phyloP scores from a whole-genome alignment of 805 yeast species.

The Nakazawaea wyomingensis region DNA sequence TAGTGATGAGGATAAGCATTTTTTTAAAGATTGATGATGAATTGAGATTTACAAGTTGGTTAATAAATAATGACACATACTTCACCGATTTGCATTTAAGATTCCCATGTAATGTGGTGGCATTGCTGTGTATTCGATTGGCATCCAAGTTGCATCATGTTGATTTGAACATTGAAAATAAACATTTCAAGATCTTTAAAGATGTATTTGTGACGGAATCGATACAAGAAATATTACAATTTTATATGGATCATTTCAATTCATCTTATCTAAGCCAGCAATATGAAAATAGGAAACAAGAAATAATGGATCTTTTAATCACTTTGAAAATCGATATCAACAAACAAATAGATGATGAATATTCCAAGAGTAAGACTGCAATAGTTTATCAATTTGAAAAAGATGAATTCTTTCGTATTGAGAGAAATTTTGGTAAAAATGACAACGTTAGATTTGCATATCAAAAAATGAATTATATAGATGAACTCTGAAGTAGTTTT shows the following conservation, averaged over 20 bases:
- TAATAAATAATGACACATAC: slow-evolving; percentile 67
- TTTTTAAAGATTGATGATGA: slow-evolving; percentile 37
- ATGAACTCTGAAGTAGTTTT: slow-evolving; percentile 31
- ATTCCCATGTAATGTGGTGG: slow-evolving; percentile 71
- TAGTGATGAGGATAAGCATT: slow-evolving; percentile 44
- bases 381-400: slow-evolving; percentile 3
- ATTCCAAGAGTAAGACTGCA: slow-evolving; percentile 3
- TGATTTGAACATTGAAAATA: slow-evolving; percentile 17
- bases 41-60: slow-evolving; percentile 59
- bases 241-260: slow-evolving; percentile 25
- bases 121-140: slow-evolving; percentile 61
- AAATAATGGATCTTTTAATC: slow-evolving; percentile 23
- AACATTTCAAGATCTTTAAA: slow-evolving; percentile 7
- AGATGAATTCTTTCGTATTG: slow-evolving; percentile 10
- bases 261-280: slow-evolving; percentile 18
- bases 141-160: slow-evolving; percentile 30
- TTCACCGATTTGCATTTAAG: slow-evolving; percentile 64
- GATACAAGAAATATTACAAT: slow-evolving; percentile 22
- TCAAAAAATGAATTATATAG: slow-evolving; percentile 11
- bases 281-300: slow-evolving; percentile 12
- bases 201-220: slow-evolving; percentile 9
- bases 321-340: slow-evolving; percentile 26
- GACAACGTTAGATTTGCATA: slow-evolving; percentile 12
- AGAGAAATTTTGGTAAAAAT: slow-evolving; percentile 6
- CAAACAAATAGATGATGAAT: slow-evolving; percentile 2